Conservation (phyloP, 2,329 filamentous ascomycete species). For the Epichloe amarillans region DNA sequence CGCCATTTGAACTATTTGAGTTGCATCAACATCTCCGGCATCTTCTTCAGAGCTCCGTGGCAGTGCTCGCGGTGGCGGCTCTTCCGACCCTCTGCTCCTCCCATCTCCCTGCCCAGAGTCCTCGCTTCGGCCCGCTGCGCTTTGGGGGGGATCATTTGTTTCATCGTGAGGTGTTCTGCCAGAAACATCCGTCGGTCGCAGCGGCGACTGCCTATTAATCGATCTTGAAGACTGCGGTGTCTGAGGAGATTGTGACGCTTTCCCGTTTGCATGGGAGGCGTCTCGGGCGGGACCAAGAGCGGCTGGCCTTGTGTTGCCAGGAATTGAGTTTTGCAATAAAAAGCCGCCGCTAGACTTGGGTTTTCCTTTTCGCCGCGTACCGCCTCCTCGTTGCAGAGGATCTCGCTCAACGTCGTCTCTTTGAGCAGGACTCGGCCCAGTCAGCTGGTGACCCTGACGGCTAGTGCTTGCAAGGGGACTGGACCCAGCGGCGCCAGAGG, state of each 20-base stretch:
- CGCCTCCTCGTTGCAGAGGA: slow-evolving; percentile 11
- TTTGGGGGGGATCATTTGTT: not conserved
- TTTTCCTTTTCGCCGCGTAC: slow-evolving; percentile 23
- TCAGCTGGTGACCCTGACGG: slow-evolving; percentile 4
- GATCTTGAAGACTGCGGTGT: slow-evolving; percentile 2
- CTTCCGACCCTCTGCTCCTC: not conserved
- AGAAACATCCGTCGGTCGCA: not conserved
- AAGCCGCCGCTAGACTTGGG: slow-evolving; percentile 36
- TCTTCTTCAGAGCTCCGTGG: not conserved
- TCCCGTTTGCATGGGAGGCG: slow-evolving; percentile 11
- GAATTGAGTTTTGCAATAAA: slow-evolving; percentile 35
- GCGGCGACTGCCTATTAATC: not conserved
- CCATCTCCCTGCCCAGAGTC: not conserved
- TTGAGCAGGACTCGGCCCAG: slow-evolving; percentile 1
- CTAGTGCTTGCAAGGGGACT: slow-evolving; percentile 8
- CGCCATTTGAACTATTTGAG: slow-evolving; percentile 87
- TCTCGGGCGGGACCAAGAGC: slow-evolving; percentile 17
- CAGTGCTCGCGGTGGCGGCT: not conserved
- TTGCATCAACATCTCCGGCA: slow-evolving; percentile 57
- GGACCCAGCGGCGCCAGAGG: slow-evolving; percentile 13
- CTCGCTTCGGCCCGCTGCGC: not conserved
- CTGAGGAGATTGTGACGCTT: slow-evolving; percentile 4
- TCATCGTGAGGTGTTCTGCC: not conserved
- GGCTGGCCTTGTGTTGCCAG: slow-evolving; percentile 18
- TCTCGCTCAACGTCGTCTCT: not conserved